Conservation (phyloP, 345 rosid genomes). For the Ceriops tagal region DNA sequence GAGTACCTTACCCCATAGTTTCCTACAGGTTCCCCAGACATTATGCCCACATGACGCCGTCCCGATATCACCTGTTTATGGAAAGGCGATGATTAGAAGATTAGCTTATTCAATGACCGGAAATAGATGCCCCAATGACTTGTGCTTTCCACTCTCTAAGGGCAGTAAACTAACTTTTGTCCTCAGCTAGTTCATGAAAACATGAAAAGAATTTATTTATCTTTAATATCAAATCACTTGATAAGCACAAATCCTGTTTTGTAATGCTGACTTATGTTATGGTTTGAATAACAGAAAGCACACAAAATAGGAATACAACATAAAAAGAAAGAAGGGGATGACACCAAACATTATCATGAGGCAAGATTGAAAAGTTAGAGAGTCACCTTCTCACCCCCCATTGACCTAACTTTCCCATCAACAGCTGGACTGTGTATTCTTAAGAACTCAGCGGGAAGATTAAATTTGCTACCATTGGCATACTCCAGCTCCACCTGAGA, state of each 20-base stretch:
- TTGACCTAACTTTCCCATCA: slow-evolving; percentile 78
- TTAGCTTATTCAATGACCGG: not conserved
- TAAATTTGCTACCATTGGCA: slow-evolving; percentile 58
- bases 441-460: slow-evolving; percentile 66
- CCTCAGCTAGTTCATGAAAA: not conserved
- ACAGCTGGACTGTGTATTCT: slow-evolving; percentile 83
- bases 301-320: not conserved
- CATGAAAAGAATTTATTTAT: not conserved
- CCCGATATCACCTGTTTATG: slow-evolving; percentile 73
- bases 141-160: no score
- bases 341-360: not conserved
- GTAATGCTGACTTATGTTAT: no score
- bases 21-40: slow-evolving; percentile 91
- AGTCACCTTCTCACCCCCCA: slow-evolving; percentile 83
- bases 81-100: slow-evolving; percentile 3
- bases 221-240: not conserved
- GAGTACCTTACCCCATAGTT: slow-evolving; percentile 93
- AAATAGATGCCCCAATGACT: not conserved
- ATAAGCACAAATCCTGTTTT: not conserved
- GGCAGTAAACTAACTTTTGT: not conserved
- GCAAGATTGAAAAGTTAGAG: slow-evolving; percentile 5
- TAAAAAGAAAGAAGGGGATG: not conserved
- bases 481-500: slow-evolving; percentile 72
- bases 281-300: not conserved
- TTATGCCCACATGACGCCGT: slow-evolving; percentile 86